Percentiles rank a stretch among this genome's conserved stretches.
Conservation (phyloP, 2,329 filamentous ascomycete genomes). For the Lachnellula arida region DNA sequence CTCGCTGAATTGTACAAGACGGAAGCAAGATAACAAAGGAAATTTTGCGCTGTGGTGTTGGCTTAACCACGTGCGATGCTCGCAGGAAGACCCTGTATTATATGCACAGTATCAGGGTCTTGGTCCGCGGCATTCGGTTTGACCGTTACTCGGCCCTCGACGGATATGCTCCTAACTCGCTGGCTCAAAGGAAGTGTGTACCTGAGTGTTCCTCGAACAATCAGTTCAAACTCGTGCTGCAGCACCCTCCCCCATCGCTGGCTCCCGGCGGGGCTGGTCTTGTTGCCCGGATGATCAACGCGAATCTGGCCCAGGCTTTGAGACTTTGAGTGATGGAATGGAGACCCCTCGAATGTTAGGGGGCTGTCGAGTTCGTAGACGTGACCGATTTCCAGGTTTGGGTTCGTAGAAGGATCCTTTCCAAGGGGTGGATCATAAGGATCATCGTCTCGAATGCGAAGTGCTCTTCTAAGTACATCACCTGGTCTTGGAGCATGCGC, state of each 20-base stretch:
- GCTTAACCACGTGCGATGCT: conserved; percentile 8
- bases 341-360: conserved; percentile 82
- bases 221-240: conserved; percentile 87
- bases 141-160: conserved; percentile 55
- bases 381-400: conserved; percentile 88
- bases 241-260: conserved; percentile 88
- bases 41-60: conserved; percentile 10
- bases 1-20: conserved; percentile 24
- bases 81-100: conserved; percentile 10
- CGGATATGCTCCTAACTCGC: conserved; percentile 53
- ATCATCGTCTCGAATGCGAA: conserved; percentile 26
- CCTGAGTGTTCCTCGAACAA: conserved; percentile 84
- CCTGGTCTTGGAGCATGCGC: conserved; percentile 34
- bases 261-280: conserved; percentile 74
- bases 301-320: conserved; percentile 79
- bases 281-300: conserved; percentile 78
- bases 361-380: conserved; percentile 84
- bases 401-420: conserved; percentile 59
- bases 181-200: conserved; percentile 65
- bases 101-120: conserved; percentile 28
- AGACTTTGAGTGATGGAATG: conserved; percentile 69
- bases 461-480: conserved; percentile 31
- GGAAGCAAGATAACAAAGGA: conserved; percentile 22
- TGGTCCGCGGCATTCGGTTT: conserved; percentile 47
- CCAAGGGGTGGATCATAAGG: conserved; percentile 41